phyloP scores from a whole-genome alignment of 2,329 filamentous ascomycete species.

The Pseudopithomyces maydicus region DNA sequence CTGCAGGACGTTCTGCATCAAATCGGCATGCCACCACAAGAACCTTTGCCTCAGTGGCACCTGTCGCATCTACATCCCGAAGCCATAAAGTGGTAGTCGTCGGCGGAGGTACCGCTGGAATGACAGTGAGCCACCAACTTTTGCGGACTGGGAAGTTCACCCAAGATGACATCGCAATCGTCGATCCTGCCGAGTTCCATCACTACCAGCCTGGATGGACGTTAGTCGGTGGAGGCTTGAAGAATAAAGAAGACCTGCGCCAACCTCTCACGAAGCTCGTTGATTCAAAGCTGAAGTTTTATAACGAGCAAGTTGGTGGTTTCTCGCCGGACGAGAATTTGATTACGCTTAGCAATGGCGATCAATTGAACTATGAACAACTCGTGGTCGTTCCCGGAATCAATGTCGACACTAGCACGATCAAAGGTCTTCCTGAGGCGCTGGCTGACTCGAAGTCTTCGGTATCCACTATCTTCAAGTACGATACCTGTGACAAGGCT shows the following conservation, averaged over 20 bases:
- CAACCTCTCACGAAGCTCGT: constrained; percentile 58
- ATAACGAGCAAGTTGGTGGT: constrained; percentile 56
- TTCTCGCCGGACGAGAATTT: constrained; percentile 63
- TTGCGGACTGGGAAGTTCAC: constrained; percentile 62
- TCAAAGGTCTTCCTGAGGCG: constrained; percentile 43
- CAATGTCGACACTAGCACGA: constrained; percentile 33
- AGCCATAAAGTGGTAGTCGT: constrained; percentile 70
- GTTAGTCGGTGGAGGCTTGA: constrained; percentile 69
- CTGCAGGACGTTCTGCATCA: neutral
- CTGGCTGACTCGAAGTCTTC: constrained; percentile 38
- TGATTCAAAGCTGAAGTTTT: constrained; percentile 66
- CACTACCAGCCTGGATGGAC: constrained; percentile 75
- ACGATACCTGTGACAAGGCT: constrained; percentile 46
- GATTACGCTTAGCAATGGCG: constrained; percentile 61
- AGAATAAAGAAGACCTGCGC: constrained; percentile 64
- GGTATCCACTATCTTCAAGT: constrained; percentile 47
- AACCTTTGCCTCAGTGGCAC: constrained; percentile 32
- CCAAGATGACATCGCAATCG: constrained; percentile 65
- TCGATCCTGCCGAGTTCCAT: constrained; percentile 68
- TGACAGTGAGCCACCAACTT: constrained; percentile 71
- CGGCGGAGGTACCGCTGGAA: constrained; percentile 69
- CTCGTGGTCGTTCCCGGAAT: constrained; percentile 63
- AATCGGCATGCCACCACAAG: constrained; percentile 1
- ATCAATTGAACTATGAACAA: constrained; percentile 66
- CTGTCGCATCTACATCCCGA: constrained; percentile 38